These are phyloP conservation scores for Elymus sibiricus DNA, from an alignment of 176 grass and related monocot species.

Conservation along the genomic window DNA sequence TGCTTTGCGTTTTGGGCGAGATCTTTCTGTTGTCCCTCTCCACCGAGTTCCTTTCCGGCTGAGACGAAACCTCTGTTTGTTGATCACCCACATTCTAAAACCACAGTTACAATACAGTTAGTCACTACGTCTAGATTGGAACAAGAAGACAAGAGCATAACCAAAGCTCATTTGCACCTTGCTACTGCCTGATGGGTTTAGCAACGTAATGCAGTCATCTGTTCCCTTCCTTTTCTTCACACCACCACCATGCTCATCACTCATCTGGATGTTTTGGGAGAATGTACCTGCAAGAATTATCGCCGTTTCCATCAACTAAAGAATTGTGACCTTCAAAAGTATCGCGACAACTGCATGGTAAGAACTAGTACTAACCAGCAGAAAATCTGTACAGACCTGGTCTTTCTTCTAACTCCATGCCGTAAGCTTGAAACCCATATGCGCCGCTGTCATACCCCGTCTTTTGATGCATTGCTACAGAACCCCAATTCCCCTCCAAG, in stretches of 20 bases:
- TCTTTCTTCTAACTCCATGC: constrained; percentile 41
- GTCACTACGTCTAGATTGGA: background rate
- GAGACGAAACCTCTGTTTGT: constrained; percentile 45
- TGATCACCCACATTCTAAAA: constrained; percentile 49
- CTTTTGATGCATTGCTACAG: constrained; percentile 56
- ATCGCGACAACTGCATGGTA: background rate
- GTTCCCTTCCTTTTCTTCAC: constrained; percentile 61
- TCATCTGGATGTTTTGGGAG: constrained; percentile 53
- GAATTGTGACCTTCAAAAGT: background rate
- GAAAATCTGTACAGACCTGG: constrained; percentile 37
- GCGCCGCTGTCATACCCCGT: constrained; percentile 55
- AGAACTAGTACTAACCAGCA: constrained; percentile 34
- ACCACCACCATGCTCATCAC: constrained; percentile 39
- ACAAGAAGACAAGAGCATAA: background rate
- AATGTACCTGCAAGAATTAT: constrained; percentile 29
- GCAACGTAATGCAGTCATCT: constrained; percentile 23
- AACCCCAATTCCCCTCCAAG: constrained; percentile 54
- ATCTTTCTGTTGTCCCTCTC: constrained; percentile 48
- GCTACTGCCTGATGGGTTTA: constrained; percentile 28
- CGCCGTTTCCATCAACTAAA: constrained; percentile 17
- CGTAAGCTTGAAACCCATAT: constrained; percentile 49
- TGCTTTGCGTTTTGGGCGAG: constrained; percentile 41
- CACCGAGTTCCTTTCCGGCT: constrained; percentile 34
- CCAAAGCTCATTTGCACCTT: constrained; percentile 38
- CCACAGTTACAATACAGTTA: constrained; percentile 16